Base-by-base conservation (phyloP, 2,329 filamentous ascomycete genomes). In the Colletotrichum ledebouriae region DNA sequence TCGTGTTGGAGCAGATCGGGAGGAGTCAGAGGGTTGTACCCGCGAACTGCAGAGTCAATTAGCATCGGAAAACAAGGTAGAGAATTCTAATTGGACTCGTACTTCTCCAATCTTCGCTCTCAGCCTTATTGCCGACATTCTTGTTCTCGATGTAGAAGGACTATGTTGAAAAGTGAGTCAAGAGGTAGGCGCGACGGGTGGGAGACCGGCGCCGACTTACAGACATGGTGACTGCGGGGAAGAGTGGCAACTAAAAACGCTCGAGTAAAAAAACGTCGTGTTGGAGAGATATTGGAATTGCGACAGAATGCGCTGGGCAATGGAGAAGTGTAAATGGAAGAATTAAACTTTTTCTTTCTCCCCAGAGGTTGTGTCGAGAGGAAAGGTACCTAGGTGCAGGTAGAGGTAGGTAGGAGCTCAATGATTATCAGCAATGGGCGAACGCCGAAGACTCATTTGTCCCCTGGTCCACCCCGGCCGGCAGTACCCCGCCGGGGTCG, bases 1-100 rank as follows among this genome's bases (percentile, higher is more conserved):
- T 98, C 94, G 85, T 95, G 92, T 81, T 98, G 95, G 69, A 99
- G 93, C 71, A 99, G 90, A 76, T 97, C 93, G 70, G 96, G 96
- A 6, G 96, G 90, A 13, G 94, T 98, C 73, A 99, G 85, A 75
- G 93, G 95, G 79, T 97, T 97, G 87, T 97, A 95, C 74, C 95
- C 95, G 71, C 92, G 91, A 80, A 94, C 91, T 93, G 71, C 33
- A 68, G 41, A 57, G 67, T 72, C 50, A 73, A 76, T 75, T 59
- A 76, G 75, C 69, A 44, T 53, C n/a, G 13, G 12, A 55, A 25
- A 11, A 39, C 22, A 25, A 39, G 12, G 15, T 9, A 34, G 33
- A 53, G 44, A 20, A n/a, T 37, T 25, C 62, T 17, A 42, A 46
- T 57, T 44, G 65, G 50, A 68, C 29, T 78, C 89, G 72, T 85